Base-by-base conservation (phyloP, 768 basidiomycete genomes). In the Rhodotorula taiwanensis region DNA sequence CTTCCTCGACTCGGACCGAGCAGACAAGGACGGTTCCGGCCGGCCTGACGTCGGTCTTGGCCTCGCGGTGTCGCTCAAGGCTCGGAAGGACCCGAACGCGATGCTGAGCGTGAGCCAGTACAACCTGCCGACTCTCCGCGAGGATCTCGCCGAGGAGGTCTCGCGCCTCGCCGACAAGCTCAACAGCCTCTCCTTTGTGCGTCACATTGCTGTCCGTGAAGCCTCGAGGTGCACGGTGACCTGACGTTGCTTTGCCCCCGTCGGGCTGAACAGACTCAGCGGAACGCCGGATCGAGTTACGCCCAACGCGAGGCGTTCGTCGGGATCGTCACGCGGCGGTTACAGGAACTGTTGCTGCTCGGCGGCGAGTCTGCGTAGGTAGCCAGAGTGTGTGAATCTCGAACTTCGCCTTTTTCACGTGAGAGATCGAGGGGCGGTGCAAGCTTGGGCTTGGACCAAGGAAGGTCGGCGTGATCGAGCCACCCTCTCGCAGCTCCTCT, bases 291-390 rank as follows among this genome's bases (percentile, higher is more conserved):
- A 82, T 51, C 84, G 80, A 81, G 66, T 31, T 70, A 65, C 50
- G 81, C 82, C 52, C 80, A 83, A 27, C 84, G 83, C 70, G 83
- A 83, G 56, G 82, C 80, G 39, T 92, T 87, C 71, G 77, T 91
- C 50, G 83, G 86, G 67, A 84, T 88, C 58, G 86, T 92, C 83
- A 80, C 81, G 41, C 78, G 87, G 51, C 76, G 87, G 45, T 21
- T 66, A 33, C 52, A 54, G 52, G 64, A 66, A 10, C 30, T 66
- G 49, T 39, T 64, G 33, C 16, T 42, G 48, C 41, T 61, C 7
- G 52, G 48, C 21, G 56, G 6, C 11, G 15, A 39, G 25, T n/a
- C 33, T 16, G 5, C 45, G 33, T 8, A 0, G 55, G 2, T 25
- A 2, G 4, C 3, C 20, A 27, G 6, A 27, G 18, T n/a, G n/a